Base-by-base conservation (phyloP, 2,329 filamentous ascomycete species). In the Akanthomyces lecanii region DNA sequence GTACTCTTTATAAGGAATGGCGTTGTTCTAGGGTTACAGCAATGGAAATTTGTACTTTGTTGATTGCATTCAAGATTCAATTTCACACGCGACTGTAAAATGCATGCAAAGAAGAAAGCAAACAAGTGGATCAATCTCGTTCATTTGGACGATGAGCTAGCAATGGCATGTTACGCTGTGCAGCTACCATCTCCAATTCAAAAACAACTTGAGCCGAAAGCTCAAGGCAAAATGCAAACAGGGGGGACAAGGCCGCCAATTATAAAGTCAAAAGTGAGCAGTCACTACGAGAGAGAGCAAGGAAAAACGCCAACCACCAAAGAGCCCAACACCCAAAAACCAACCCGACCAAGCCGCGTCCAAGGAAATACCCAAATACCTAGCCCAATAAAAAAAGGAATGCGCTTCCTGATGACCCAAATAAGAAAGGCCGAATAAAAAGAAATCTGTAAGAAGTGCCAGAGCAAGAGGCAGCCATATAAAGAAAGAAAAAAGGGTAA, bases 351-450 rank as follows among this genome's bases (percentile, higher is more conserved):
- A 33, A 18, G 51, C 53, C 51, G 45, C 50, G 33, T 42, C 61
- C 53, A 42, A 57, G 36, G 18, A 62, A 50, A 60, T 21, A 25
- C 40, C 52, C 51, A 62, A 48, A 23, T 40, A 30, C 55, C 51
- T 53, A 59, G 57, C 48, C 47, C 18, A 50, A 51, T 64, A 38
- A 50, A 28, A 45, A 50, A 28, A 36, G 7, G 28, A 30, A 53
- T 53, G 36, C 30, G 30, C 50, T 23, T 30, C 23, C 47, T 21
- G 25, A 30, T 50, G 14, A 28, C 14, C 25, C 45, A 28, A 23
- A 14, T 47, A 63, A 53, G 18, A 50, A 62, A 65, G 60, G 14
- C 61, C 25, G 57, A 30, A 25, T 47, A 36, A 53, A 53, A 36
- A 36, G 33, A 36, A 36, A 36, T 10, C 33, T 11, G 28, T 30